These are phyloP conservation scores for Aspergillus fumigatus DNA, from an alignment of 2,329 filamentous ascomycete genomes.

Conservation along the genomic window DNA sequence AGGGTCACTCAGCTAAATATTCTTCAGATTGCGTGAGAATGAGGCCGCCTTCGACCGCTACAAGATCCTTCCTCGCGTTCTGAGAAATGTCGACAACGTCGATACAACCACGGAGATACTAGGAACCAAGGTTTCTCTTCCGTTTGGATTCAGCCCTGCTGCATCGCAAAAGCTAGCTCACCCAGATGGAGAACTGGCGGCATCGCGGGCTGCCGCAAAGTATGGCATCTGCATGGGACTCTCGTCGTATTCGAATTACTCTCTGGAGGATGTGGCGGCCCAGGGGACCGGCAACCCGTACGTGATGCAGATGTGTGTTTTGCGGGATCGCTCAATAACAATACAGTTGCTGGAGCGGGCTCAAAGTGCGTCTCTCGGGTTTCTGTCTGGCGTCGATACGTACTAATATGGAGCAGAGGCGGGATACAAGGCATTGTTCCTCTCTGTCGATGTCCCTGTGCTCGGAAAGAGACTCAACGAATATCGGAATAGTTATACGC, in stretches of 20 bases:
- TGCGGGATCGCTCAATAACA: slow-evolving; percentile 46
- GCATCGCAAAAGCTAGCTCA: slow-evolving; percentile 53
- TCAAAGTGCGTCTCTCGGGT: slow-evolving; percentile 32
- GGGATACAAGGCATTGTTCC: slow-evolving; percentile 51
- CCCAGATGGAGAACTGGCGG: slow-evolving; percentile 49
- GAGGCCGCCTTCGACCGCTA: slow-evolving; percentile 49
- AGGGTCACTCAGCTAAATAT: no score
- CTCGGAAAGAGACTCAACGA: slow-evolving; percentile 52
- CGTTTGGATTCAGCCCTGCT: slow-evolving; percentile 51
- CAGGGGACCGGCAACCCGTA: slow-evolving; percentile 43
- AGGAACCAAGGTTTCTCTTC: slow-evolving; percentile 43
- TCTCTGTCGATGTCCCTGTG: slow-evolving; percentile 53
- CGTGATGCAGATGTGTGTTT: slow-evolving; percentile 53
- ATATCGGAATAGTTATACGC: slow-evolving; percentile 48
- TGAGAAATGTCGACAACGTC: slow-evolving; percentile 42
- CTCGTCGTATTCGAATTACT: slow-evolving; percentile 44
- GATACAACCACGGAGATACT: slow-evolving; percentile 45
- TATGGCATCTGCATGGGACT: slow-evolving; percentile 46
- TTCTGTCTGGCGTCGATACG: neutral
- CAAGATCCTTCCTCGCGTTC: slow-evolving; percentile 46
- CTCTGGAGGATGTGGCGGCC: slow-evolving; percentile 44
- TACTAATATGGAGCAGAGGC: slow-evolving; percentile 27
- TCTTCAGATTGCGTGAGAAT: slow-evolving; percentile 42
- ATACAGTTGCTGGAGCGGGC: slow-evolving; percentile 40
- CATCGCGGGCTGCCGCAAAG: slow-evolving; percentile 44